Evolutionary conservation across 2,329 filamentous ascomycete genomes (phyloP).

Genomic region (Pezicula neosporulosa): DNA sequence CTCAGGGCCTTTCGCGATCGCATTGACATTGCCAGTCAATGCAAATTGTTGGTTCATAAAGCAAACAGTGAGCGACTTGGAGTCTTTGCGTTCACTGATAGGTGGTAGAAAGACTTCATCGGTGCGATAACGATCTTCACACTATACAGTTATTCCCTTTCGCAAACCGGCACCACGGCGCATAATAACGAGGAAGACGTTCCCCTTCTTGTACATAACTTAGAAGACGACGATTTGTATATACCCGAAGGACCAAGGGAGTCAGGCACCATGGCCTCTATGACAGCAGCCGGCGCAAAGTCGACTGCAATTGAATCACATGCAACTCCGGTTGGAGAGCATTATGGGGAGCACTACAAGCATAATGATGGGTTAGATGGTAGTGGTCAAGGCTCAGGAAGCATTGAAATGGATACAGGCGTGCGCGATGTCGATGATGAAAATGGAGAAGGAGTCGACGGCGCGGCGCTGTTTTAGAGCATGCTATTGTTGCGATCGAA

Average conservation of each 20-base stretch:
- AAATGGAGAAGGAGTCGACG: constrained; percentile 13
- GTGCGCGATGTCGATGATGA: background rate
- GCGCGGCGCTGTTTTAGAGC: constrained; percentile 19
- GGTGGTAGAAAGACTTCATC: constrained; percentile 27
- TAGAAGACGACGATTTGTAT: constrained; percentile 13
- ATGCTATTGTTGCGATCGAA: constrained; percentile 53
- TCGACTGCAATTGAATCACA: constrained; percentile 16
- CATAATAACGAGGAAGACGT: constrained; percentile 7
- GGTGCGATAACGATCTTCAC: background rate
- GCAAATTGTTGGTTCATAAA: background rate
- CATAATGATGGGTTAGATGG: constrained; percentile 17
- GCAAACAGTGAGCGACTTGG: constrained; percentile 29
- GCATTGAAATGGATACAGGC: constrained; percentile 9
- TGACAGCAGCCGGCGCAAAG: constrained; percentile 10
- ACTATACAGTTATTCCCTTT: constrained; percentile 1
- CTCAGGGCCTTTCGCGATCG: background rate
- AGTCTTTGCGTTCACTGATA: constrained; percentile 31
- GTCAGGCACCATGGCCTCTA: constrained; percentile 6
- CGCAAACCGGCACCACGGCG: constrained; percentile 12
- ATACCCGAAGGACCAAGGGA: constrained; percentile 1
- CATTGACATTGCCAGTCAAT: background rate
- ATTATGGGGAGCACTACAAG: constrained; percentile 16
- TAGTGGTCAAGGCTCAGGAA: constrained; percentile 8
- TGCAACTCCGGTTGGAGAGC: background rate
- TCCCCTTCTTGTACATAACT: constrained; percentile 26